Percentiles rank a stretch among this genome's conserved stretches.
These are phyloP conservation scores for Uronychia binucleata DNA, from an alignment of 73 alveolate genomes.

Conservation along the genomic window DNA sequence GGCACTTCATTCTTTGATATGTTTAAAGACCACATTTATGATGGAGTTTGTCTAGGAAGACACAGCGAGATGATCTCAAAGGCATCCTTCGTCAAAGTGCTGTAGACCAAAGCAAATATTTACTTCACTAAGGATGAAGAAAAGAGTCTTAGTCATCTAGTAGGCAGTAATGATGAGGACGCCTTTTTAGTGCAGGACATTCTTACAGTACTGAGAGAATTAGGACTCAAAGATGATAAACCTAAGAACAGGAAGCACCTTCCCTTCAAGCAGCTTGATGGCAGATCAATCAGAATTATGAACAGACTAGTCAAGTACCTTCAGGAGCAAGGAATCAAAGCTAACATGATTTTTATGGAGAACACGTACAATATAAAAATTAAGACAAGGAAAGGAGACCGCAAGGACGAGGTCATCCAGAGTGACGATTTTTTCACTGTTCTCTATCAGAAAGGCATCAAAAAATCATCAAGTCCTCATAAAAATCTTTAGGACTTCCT, in stretches of 20 bases:
- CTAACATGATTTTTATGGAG: conserved; percentile 1
- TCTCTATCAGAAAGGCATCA: not conserved
- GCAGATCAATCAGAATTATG: conserved; percentile 34
- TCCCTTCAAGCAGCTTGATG: conserved; percentile 18
- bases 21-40: not conserved
- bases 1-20: not conserved
- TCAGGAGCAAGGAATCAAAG: not conserved
- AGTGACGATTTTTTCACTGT: not conserved
- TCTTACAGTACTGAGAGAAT: conserved; percentile 18
- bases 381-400: not conserved
- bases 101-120: not conserved
- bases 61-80: not conserved
- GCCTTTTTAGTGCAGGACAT: conserved; percentile 11
- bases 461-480: not conserved
- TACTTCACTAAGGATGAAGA: not conserved
- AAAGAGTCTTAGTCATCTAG: not conserved
- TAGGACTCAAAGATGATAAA: conserved; percentile 24
- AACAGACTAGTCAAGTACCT: conserved; percentile 25
- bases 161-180: not conserved
- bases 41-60: not conserved
- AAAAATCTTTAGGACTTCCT: not conserved
- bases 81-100: not conserved
- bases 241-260: conserved; percentile 28
- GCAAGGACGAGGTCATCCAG: not conserved
- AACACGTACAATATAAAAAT: not conserved